Evolutionary conservation across 2,329 filamentous ascomycete species (phyloP), one percentile per base, ranked within the genome.

Genomic region (Colletotrichum liaoningense): DNA sequence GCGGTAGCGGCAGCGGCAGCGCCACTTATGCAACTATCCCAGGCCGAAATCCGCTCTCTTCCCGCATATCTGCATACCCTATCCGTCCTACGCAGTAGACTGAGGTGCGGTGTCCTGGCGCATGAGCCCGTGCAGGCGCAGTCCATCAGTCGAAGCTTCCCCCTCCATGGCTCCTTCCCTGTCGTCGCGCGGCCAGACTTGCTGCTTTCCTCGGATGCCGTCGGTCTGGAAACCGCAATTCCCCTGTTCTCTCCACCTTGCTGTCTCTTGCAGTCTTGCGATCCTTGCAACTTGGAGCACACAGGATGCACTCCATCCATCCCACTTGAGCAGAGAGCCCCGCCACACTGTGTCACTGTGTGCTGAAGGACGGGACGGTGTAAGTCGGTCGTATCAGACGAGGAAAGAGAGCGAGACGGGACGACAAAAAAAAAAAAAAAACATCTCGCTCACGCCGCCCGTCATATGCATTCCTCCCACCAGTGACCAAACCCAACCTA

Each of bases 381-480:
- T 73, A 73, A 73, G 69, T 70, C 66, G 57, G n/a, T 69, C 49
- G 62, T 38, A 62, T 56, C 67, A 70, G 58, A 26, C 35, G 30
- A 33, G 28, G 24, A 24, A 38, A n/a, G 24, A 52, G n/a, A 49
- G 14, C 35, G 19, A 54, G 30, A n/a, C 16, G 11, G 33, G 16
- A 65, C 42, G 30, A 14, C 63, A 9, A 55, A 52, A 65, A 38
- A 46, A 38, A 42, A 55, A 54, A 56, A 22, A 54, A 24, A 8
- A 22, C 58, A n/a, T 42, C 49, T 26, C n/a, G 46, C 60, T 33
- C 55, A 24, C 52, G 33, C 63, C 70, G 64, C 59, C 59, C 60
- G 70, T 73, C 67, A 73, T 70, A 49, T 70, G 70, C 70, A 70
- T 73, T 73, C 70, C 67, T 73, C 67, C 59, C 70, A 56, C 59